Base-by-base conservation (phyloP, 768 basidiomycete genomes). In the Russula abietina region DNA sequence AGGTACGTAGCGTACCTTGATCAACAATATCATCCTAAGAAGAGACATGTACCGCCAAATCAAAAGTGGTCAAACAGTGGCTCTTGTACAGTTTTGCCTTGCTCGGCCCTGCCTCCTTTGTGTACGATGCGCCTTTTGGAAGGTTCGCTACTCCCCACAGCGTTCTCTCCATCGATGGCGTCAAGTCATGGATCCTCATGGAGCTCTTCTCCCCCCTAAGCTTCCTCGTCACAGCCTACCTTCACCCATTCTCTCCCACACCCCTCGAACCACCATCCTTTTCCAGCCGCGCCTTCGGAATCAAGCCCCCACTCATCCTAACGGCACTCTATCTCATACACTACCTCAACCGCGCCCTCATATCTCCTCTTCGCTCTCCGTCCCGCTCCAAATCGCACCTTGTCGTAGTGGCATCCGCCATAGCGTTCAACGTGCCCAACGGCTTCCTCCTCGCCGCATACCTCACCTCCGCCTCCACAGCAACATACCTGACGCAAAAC, bases 281-380 rank as follows among this genome's bases (percentile, higher is more conserved):
- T 70, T 72, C 55, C 77, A 82, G 0, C 78, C 83, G 43, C 73
- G 36, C 48, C n/a, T 39, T 56, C 17, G 55, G 26, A 3, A 38
- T 58, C 19, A 48, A 12, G 4, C 67, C 67, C 16, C 65, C 66
- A 22, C 39, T 75, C 24, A 55, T 90, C 55, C 78, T 92, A 58
- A 77, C 79, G 16, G 65, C 71, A 8, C 77, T 88, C 56, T 95
- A 81, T 73, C 71, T 93, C 54, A 59, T 79, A 1, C 93, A 97
- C 76, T 96, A 98, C 74, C 65, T 81, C 57, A 93, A 96, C 74
- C 89, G 95, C 55, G 84, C 91, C 5, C 60, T 93, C 55, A 68
- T 97, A 36, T 89, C 86, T 2, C 91, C 92, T 7, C 76, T 96
- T 5, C 81, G 91, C 62, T 87, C 91, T 0, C 89, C 93, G 0